These are phyloP conservation scores for Tricharina praecox DNA, from an alignment of 495 filamentous ascomycete genomes.

Conservation along the genomic window DNA sequence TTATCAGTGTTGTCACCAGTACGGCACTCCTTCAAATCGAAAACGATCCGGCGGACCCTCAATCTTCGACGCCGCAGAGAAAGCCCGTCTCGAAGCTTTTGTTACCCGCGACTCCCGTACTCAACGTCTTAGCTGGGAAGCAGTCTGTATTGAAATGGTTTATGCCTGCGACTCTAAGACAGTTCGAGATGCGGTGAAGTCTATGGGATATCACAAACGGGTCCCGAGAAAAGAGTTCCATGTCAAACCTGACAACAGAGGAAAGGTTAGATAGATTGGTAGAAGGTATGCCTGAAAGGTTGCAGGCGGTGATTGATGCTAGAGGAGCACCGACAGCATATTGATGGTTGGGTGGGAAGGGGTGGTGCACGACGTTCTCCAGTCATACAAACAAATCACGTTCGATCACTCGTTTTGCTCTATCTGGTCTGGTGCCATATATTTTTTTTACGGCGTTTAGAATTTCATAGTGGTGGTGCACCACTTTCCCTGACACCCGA, in stretches of 20 bases:
- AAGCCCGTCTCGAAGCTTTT: constrained; percentile 3
- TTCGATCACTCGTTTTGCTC: too few relatives aligned
- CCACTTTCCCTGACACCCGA: too few relatives aligned
- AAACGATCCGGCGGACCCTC: too few relatives aligned
- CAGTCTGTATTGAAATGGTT: constrained; percentile 4
- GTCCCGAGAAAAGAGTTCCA: constrained; percentile 1
- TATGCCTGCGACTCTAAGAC: neutral
- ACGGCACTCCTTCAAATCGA: too few relatives aligned
- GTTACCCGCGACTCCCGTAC: constrained; percentile 5
- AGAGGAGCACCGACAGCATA: constrained; percentile 5
- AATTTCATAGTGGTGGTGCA: too few relatives aligned
- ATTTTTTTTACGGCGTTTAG: too few relatives aligned
- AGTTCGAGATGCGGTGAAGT: neutral
- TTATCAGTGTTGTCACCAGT: neutral
- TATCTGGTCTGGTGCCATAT: too few relatives aligned
- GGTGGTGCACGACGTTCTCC: too few relatives aligned
- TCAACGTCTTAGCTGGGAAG: constrained; percentile 7
- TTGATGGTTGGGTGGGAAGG: neutral
- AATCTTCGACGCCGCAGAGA: too few relatives aligned
- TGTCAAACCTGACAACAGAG: neutral
- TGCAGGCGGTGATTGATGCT: constrained; percentile 6
- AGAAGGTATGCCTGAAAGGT: constrained; percentile 7
- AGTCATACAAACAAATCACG: too few relatives aligned
- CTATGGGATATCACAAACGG: constrained; percentile 10
- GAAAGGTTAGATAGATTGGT: constrained; percentile 4